A percentile compares a stretch with the other conserved stretches of the same genome.
phyloP scores from a whole-genome alignment of 352 stramenopile species.

The Phytophthora tubulina region DNA sequence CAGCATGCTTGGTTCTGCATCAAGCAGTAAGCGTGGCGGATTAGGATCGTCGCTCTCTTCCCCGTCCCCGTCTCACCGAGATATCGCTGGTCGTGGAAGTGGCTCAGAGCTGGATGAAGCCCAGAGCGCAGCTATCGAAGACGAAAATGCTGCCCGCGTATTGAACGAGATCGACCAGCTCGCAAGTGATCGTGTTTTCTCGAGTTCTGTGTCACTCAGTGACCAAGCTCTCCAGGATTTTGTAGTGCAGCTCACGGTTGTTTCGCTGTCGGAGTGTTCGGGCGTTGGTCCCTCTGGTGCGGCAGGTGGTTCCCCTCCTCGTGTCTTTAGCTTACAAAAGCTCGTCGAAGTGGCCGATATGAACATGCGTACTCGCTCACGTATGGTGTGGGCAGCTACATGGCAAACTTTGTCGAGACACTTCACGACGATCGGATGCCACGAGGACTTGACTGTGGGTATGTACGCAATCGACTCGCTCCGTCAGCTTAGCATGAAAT shows the following conservation, averaged over 20 bases:
- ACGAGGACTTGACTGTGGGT: conserved; percentile 96
- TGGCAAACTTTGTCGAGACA: conserved; percentile 98
- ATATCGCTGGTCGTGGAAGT: conserved; percentile 41
- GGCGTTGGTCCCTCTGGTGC: conserved; percentile 47
- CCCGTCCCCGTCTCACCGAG: conserved; percentile 66
- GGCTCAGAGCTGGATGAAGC: conserved; percentile 56
- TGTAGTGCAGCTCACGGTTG: conserved; percentile 89
- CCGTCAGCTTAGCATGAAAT: conserved; percentile 99
- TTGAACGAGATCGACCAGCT: conserved; percentile 87
- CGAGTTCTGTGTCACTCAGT: conserved; percentile 84
- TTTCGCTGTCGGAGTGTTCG: conserved; percentile 92
- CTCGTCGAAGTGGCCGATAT: conserved; percentile 99
- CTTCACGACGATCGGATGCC: conserved; percentile 97
- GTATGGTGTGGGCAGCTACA: conserved; percentile 98
- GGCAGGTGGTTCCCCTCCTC: conserved; percentile 70
- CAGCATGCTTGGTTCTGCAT: conserved; percentile 37
- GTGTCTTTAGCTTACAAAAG: conserved; percentile 99
- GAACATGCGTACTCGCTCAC: conserved; percentile 98
- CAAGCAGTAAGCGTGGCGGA: conserved; percentile 38
- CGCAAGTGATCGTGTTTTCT: conserved; percentile 93
- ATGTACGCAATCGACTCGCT: conserved; percentile 99
- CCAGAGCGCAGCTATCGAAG: conserved; percentile 81
- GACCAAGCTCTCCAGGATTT: conserved; percentile 90
- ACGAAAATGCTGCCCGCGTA: conserved; percentile 87
- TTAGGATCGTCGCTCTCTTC: conserved; percentile 42